Conservation (phyloP, 805 yeast genomes). For the Huiozyma naganishii region DNA sequence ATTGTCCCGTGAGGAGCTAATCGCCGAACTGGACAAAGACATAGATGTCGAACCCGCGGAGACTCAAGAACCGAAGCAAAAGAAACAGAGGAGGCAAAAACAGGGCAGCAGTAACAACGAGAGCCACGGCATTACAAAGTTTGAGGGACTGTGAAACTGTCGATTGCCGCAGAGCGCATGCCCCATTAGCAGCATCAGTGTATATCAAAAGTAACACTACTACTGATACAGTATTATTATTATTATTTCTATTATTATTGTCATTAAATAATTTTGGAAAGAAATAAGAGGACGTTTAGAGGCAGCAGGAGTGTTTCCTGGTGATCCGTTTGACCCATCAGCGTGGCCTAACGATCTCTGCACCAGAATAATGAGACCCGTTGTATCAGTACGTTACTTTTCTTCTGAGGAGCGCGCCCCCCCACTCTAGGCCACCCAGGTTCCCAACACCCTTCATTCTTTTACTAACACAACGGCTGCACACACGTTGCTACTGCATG, state of each 20-base stretch:
- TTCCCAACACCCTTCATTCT: neutral
- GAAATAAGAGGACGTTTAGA: too few species aligned
- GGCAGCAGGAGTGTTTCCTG: too few species aligned
- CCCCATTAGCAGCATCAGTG: too few species aligned
- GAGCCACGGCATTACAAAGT: conserved; percentile 50
- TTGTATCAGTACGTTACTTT: conserved; percentile 35
- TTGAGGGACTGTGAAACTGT: conserved; percentile 41
- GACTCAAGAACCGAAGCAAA: conserved; percentile 3
- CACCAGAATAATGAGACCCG: conserved; percentile 31
- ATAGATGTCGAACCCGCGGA: conserved; percentile 4
- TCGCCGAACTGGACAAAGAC: conserved; percentile 25
- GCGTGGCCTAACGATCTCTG: too few species aligned
- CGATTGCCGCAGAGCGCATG: neutral
- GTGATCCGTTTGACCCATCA: too few species aligned
- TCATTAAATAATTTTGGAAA: too few species aligned
- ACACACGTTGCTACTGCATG: too few species aligned
- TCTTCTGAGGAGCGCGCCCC: neutral
- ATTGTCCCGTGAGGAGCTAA: conserved; percentile 22
- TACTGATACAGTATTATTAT: too few species aligned
- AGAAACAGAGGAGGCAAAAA: conserved; percentile 18
- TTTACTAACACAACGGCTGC: neutral
- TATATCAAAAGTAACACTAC: too few species aligned
- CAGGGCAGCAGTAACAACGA: conserved; percentile 28
- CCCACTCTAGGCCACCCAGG: neutral
- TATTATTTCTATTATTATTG: too few species aligned